Conservation (phyloP, 1,284 basidiomycete species). For the Amylostereum areolatum region DNA sequence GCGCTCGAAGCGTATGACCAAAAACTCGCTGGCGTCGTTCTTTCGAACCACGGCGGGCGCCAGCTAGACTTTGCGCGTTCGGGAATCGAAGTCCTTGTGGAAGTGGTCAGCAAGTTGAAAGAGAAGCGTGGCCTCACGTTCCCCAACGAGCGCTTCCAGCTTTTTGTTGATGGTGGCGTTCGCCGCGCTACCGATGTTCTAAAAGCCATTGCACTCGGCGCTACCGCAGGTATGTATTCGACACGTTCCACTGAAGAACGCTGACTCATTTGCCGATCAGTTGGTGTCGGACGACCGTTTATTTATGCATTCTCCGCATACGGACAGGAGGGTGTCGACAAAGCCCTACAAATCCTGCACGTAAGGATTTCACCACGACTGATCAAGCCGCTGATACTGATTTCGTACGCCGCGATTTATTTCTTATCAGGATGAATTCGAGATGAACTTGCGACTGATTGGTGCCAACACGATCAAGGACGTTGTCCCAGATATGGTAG, state of each 20-base stretch:
- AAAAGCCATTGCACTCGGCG: slow-evolving; percentile 90
- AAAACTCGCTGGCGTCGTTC: slow-evolving; percentile 79
- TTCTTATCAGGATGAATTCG: slow-evolving; percentile 78
- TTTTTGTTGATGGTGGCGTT: slow-evolving; percentile 92
- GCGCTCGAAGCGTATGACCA: slow-evolving; percentile 83
- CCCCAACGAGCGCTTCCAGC: slow-evolving; percentile 72
- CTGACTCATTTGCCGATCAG: slow-evolving; percentile 23
- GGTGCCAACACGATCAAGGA: slow-evolving; percentile 79
- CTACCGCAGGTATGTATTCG: slow-evolving; percentile 64
- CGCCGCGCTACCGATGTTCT: slow-evolving; percentile 88
- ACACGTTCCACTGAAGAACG: background rate
- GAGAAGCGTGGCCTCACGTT: slow-evolving; percentile 44
- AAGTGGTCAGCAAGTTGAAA: slow-evolving; percentile 76
- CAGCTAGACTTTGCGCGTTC: slow-evolving; percentile 91
- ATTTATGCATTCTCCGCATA: slow-evolving; percentile 88
- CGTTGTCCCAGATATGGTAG: slow-evolving; percentile 84
- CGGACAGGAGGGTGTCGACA: slow-evolving; percentile 77
- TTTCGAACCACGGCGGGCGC: slow-evolving; percentile 90
- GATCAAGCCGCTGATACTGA: slow-evolving; percentile 9
- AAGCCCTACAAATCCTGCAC: slow-evolving; percentile 71
- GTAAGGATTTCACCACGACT: slow-evolving; percentile 31
- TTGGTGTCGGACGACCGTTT: slow-evolving; percentile 81
- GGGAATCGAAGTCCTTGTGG: slow-evolving; percentile 85
- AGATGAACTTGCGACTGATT: slow-evolving; percentile 88
- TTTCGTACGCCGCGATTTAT: slow-evolving; percentile 5